A percentile compares a stretch with the other conserved stretches of the same genome.
These are phyloP conservation scores for Ceratocystis diversiconidia DNA, from an alignment of 2,329 filamentous ascomycete species.

Conservation along the genomic window DNA sequence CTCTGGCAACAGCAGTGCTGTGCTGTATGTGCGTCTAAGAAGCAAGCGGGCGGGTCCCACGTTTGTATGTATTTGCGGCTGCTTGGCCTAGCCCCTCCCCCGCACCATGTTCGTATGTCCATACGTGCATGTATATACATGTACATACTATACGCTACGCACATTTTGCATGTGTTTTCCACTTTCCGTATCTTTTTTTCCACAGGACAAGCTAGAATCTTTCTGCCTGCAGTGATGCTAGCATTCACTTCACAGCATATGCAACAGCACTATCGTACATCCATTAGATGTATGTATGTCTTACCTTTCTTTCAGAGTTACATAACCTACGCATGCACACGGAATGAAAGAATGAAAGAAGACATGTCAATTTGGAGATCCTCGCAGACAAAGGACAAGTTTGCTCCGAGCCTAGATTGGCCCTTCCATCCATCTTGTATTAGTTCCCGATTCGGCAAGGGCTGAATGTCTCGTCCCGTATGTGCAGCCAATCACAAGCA, in stretches of 20 bases:
- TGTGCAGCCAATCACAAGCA: constrained; percentile 7
- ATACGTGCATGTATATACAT: neutral
- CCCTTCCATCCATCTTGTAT: neutral
- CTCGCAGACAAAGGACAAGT: neutral
- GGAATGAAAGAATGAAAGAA: neutral
- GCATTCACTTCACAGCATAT: neutral
- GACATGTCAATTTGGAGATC: neutral
- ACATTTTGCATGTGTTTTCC: neutral
- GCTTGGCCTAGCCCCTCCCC: neutral
- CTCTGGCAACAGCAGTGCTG: neutral
- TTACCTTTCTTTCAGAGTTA: neutral
- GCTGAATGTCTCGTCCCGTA: constrained; percentile 7
- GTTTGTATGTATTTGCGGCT: neutral
- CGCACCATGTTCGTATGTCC: neutral
- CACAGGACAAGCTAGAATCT: neutral
- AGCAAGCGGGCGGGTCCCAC: neutral
- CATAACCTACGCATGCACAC: neutral
- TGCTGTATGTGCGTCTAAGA: neutral
- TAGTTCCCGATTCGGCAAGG: neutral
- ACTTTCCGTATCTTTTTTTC: neutral
- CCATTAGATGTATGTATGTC: neutral
- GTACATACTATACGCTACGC: neutral
- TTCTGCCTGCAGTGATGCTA: neutral
- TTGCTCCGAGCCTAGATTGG: neutral
- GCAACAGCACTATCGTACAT: neutral